phyloP scores from a whole-genome alignment of 1,139 yeast genomes.

The Kazachstania sp. region DNA sequence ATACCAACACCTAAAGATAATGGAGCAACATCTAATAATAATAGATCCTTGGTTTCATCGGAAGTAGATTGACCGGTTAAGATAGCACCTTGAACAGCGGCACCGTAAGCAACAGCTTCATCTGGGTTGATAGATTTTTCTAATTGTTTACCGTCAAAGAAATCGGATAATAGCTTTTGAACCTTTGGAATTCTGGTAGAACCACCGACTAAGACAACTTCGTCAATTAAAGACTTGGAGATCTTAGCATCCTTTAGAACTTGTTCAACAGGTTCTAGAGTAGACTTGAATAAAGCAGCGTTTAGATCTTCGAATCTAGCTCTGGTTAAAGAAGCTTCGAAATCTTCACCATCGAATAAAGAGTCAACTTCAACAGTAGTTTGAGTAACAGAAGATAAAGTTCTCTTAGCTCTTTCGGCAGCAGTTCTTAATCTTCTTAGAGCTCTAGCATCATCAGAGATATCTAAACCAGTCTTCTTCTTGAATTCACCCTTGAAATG shows the following conservation, averaged over 20 bases:
- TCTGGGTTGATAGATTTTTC: constrained; percentile 97
- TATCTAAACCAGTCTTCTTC: constrained; percentile 92
- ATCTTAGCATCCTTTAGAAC: constrained; percentile 93
- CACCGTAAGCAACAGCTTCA: constrained; percentile 97
- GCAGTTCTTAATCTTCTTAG: constrained; percentile 98
- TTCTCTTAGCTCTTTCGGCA: constrained; percentile 99
- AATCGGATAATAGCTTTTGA: constrained; percentile 94
- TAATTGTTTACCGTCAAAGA: constrained; percentile 96
- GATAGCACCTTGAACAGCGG: constrained; percentile 98
- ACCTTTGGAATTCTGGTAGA: constrained; percentile 99
- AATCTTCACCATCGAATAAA: constrained; percentile 91
- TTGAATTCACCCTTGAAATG: constrained; percentile 92
- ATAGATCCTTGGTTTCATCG: constrained; percentile 93
- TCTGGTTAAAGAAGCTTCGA: constrained; percentile 94
- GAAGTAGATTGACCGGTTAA: constrained; percentile 96
- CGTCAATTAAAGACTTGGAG: constrained; percentile 82
- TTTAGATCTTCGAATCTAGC: constrained; percentile 98
- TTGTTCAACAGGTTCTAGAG: constrained; percentile 51
- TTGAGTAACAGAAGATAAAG: constrained; percentile 93
- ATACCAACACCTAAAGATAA: constrained; percentile 99
- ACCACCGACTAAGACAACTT: constrained; percentile 98
- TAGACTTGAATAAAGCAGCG: constrained; percentile 86
- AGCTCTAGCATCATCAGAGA: constrained; percentile 58
- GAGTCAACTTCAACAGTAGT: constrained; percentile 97
- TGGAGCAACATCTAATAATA: constrained; percentile 97